These are phyloP conservation scores for Russula dissimulans DNA, from an alignment of 768 basidiomycete species.

Conservation along the genomic window DNA sequence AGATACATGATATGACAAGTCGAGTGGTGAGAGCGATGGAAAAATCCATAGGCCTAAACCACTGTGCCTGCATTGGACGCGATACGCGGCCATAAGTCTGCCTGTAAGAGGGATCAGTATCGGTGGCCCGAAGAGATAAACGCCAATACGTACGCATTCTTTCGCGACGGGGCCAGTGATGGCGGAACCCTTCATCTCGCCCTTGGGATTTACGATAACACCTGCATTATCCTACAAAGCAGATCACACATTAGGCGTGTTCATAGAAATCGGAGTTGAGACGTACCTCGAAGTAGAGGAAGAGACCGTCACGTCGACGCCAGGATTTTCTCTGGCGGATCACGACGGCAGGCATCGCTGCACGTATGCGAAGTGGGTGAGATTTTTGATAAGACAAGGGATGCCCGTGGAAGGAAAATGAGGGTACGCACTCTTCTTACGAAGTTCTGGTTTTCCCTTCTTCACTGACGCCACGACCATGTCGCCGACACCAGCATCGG, in stretches of 20 bases:
- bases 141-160: conserved; percentile 74
- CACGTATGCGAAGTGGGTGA: neutral
- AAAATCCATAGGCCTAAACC: conserved; percentile 46
- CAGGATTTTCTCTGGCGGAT: conserved; percentile 98
- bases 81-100: conserved; percentile 98
- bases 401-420: neutral
- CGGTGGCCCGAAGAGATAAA: neutral
- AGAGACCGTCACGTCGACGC: conserved; percentile 96
- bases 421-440: conserved; percentile 87
- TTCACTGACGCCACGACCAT: conserved; percentile 97
- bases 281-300: conserved; percentile 92
- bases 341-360: conserved; percentile 95
- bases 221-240: conserved; percentile 76
- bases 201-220: conserved; percentile 97
- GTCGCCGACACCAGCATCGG: conserved; percentile 90
- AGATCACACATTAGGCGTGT: neutral
- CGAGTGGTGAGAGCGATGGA: conserved; percentile 17
- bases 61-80: conserved; percentile 98
- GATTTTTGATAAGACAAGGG: neutral
- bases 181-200: conserved; percentile 99
- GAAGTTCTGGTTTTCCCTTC: conserved; percentile 99
- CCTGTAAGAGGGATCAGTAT: conserved; percentile 35
- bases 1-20: conserved; percentile 17
- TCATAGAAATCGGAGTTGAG: neutral
- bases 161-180: conserved; percentile 97